Evolutionary conservation across 352 stramenopile genomes (phyloP), one percentile per base, ranked within the genome.

Genomic region (Phytophthora constricta): DNA sequence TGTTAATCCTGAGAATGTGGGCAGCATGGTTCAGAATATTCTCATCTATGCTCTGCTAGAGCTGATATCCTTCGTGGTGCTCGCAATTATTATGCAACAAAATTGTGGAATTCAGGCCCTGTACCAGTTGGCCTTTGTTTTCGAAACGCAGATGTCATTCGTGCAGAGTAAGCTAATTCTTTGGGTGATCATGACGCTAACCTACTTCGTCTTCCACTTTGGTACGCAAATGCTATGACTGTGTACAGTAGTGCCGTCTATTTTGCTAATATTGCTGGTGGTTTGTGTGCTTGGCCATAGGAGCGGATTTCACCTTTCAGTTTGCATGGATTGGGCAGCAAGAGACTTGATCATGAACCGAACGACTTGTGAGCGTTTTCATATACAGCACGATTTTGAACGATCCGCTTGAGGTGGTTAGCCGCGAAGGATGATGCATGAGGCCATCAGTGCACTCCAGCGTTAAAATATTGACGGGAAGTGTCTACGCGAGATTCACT

Each of bases 391-490:
- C n/a, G n/a, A n/a, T n/a, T n/a, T n/a, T n/a, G n/a, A n/a, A n/a
- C n/a, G n/a, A n/a, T n/a, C n/a, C n/a, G n/a, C n/a, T n/a, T n/a
- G n/a, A n/a, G n/a, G n/a, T n/a, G n/a, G n/a, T n/a, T n/a, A n/a
- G n/a, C n/a, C n/a, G n/a, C n/a, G n/a, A n/a, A n/a, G n/a, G n/a
- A n/a, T n/a, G n/a, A n/a, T n/a, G n/a, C n/a, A n/a, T n/a, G n/a
- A n/a, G n/a, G n/a, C n/a, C n/a, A n/a, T n/a, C n/a, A n/a, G n/a
- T n/a, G n/a, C n/a, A n/a, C n/a, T 17, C 26, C 37, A 11, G n/a
- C 27, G 60, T 68, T 87, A 95, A 70, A 95, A 93, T 56, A 95
- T 91, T 66, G 74, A 89, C 39, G n/a, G 58, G 54, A 93, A 92
- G 51, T 82, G 82, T 66, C 90, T 92, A 61, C 82, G 87, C 31